A percentile compares a stretch with the other conserved stretches of the same genome.
phyloP scores from a whole-genome alignment of 805 yeast genomes.

The Maudiozyma serrabonitensis region DNA sequence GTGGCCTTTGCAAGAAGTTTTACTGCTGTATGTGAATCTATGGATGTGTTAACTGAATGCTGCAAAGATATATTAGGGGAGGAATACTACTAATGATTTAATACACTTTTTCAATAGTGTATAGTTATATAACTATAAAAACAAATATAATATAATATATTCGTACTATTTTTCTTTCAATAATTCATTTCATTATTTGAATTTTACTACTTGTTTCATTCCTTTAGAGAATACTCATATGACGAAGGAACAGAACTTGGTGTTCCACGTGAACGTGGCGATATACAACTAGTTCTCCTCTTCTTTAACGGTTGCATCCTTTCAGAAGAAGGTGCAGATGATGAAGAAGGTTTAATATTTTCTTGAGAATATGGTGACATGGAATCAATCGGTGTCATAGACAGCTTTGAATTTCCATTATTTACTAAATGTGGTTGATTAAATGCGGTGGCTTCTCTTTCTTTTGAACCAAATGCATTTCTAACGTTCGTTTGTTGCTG shows the following conservation, averaged over 20 bases:
- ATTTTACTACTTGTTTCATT: neutral
- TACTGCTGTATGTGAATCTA: conserved; percentile 36
- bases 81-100: conserved; percentile 16
- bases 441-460: neutral
- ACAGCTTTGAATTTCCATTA: neutral
- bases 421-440: neutral
- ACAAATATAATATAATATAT: neutral
- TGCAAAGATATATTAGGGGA: conserved; percentile 39
- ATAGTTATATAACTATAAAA: neutral
- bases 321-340: neutral
- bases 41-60: conserved; percentile 30
- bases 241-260: neutral
- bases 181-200: neutral
- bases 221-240: neutral
- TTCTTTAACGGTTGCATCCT: conserved; percentile 4
- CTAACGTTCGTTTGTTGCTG: neutral
- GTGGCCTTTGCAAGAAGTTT: conserved; percentile 41
- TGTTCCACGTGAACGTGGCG: conserved; percentile 5
- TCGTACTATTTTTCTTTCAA: neutral
- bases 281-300: conserved; percentile 11
- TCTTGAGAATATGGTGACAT: neutral
- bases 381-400: neutral
- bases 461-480: neutral
- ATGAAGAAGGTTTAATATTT: neutral
- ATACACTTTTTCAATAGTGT: neutral